phyloP scores from a whole-genome alignment of 2,329 filamentous ascomycete species.

The Calonectria montana region DNA sequence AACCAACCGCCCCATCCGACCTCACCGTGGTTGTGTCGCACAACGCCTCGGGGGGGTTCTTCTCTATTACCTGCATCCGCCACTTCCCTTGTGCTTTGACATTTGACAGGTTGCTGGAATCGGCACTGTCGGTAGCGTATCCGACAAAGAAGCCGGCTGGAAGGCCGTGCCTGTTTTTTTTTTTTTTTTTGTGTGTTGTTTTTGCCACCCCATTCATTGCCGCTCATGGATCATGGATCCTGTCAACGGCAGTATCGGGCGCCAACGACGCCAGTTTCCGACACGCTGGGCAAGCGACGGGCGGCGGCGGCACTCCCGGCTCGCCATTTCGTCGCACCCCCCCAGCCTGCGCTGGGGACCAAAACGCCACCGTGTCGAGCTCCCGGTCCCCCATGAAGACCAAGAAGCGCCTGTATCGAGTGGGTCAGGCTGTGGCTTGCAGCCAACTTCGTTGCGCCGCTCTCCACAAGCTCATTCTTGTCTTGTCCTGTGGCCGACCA shows the following conservation, averaged over 20 bases:
- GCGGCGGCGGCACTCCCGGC: slow-evolving; percentile 21
- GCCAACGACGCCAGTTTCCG: slow-evolving; percentile 24
- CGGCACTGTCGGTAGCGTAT: neutral
- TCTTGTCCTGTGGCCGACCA: neutral
- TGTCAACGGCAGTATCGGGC: slow-evolving; percentile 3
- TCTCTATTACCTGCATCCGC: neutral
- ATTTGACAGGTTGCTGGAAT: neutral
- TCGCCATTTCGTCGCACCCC: slow-evolving; percentile 10
- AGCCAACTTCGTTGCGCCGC: slow-evolving; percentile 21
- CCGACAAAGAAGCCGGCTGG: neutral
- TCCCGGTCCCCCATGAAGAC: neutral
- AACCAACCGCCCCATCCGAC: slow-evolving; percentile 21
- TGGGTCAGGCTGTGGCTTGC: slow-evolving; percentile 19
- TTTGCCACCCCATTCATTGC: neutral
- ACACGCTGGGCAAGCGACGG: slow-evolving; percentile 23
- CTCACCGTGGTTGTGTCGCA: slow-evolving; percentile 13
- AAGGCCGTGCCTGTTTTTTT: neutral
- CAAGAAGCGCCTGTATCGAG: slow-evolving; percentile 17
- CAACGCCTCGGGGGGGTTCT: slow-evolving; percentile 14
- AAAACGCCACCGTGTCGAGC: slow-evolving; percentile 21
- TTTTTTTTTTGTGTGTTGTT: no score
- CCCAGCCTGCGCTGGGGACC: slow-evolving; percentile 23
- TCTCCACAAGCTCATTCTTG: slow-evolving; percentile 8
- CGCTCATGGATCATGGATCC: slow-evolving; percentile 11
- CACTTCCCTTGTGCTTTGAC: neutral